phyloP scores from a whole-genome alignment of 2,329 filamentous ascomycete genomes.

The Cryphonectria nitschkei region DNA sequence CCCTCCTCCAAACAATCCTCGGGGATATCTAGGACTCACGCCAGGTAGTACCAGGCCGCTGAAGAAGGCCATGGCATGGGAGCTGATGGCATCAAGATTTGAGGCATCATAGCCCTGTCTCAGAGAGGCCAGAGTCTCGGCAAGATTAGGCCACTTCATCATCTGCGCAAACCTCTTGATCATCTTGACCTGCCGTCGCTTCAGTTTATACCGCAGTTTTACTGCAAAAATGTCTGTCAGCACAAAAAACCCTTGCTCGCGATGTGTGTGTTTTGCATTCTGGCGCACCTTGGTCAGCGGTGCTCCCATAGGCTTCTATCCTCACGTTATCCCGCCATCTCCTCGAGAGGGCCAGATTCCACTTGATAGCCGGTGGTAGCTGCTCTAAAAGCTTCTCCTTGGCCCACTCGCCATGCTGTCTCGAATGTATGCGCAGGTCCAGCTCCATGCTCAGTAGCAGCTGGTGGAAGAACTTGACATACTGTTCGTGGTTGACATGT shows the following conservation, averaged over 20 bases:
- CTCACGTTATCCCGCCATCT: conserved; percentile 73
- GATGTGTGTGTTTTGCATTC: not conserved
- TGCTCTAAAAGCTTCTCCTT: conserved; percentile 67
- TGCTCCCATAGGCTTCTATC: conserved; percentile 62
- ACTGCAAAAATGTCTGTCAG: conserved; percentile 42
- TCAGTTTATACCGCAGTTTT: conserved; percentile 65
- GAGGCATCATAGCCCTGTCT: conserved; percentile 62
- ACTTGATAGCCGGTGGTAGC: conserved; percentile 71
- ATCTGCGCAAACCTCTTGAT: conserved; percentile 69
- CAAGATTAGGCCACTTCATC: conserved; percentile 79
- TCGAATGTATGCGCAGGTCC: conserved; percentile 69
- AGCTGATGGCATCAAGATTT: conserved; percentile 63
- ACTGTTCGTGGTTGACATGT: conserved; percentile 58
- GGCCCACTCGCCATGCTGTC: conserved; percentile 62
- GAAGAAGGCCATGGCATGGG: conserved; percentile 78
- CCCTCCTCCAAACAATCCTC: no score
- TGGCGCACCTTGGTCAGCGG: conserved; percentile 53
- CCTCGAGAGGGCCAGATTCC: conserved; percentile 73
- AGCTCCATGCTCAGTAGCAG: conserved; percentile 75
- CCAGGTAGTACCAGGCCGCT: conserved; percentile 74
- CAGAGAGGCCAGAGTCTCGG: conserved; percentile 64
- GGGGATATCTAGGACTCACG: conserved; percentile 44
- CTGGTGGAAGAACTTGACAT: conserved; percentile 74
- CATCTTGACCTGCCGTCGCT: conserved; percentile 70
- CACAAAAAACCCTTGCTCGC: not conserved